Evolutionary conservation across 495 filamentous ascomycete species (phyloP).

Genomic region (Aspergillus funiculosus): DNA sequence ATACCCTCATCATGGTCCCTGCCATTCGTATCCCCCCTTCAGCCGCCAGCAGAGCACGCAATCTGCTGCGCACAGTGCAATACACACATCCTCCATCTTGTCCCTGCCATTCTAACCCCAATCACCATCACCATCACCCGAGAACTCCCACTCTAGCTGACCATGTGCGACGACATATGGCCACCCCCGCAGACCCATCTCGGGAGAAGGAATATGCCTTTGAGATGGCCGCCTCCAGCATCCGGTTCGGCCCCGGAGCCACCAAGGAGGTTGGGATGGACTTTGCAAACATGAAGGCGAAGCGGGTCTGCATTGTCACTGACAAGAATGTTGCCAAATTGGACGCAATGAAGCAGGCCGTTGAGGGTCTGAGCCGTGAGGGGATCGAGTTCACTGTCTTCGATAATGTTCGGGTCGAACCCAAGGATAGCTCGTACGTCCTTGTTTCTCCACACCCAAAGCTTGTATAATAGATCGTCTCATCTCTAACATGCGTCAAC

Average conservation of each 20-base stretch:
- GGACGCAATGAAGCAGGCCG: constrained; percentile 77
- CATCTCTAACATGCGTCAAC: not conserved
- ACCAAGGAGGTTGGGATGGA: constrained; percentile 99
- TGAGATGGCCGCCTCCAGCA: constrained; percentile 90
- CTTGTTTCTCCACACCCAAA: not conserved
- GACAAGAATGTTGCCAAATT: constrained; percentile 73
- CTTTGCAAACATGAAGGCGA: constrained; percentile 80
- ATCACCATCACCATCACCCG: constrained; percentile 59
- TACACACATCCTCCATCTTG: constrained; percentile 84
- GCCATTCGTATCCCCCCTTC: constrained; percentile 58
- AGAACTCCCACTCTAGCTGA: constrained; percentile 46
- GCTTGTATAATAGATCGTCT: not conserved
- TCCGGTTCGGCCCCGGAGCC: constrained; percentile 88
- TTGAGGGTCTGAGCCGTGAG: constrained; percentile 68
- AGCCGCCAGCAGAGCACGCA: constrained; percentile 69
- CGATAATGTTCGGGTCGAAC: constrained; percentile 73
- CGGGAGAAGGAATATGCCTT: constrained; percentile 95
- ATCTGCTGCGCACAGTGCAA: constrained; percentile 81
- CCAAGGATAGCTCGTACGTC: constrained; percentile 82
- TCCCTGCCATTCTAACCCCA: constrained; percentile 86
- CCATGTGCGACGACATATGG: constrained; percentile 56
- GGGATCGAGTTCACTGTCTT: constrained; percentile 77
- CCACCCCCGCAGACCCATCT: constrained; percentile 64
- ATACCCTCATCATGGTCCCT: constrained; percentile 37
- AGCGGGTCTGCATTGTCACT: constrained; percentile 85